phyloP scores from a whole-genome alignment of 2,329 filamentous ascomycete species.

The Pseudofabraea citricarpa region DNA sequence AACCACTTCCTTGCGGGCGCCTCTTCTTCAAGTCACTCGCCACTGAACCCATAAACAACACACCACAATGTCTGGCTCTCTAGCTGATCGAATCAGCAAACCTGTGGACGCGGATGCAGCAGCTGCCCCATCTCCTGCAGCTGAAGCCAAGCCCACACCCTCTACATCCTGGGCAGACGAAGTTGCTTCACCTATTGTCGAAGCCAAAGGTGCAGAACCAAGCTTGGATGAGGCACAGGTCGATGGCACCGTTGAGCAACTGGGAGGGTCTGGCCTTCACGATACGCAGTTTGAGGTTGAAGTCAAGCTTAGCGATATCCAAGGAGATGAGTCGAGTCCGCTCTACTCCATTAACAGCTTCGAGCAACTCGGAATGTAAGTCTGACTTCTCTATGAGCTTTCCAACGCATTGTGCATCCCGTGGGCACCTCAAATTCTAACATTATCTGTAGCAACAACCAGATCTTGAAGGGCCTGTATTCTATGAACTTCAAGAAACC shows the following conservation, averaged over 20 bases:
- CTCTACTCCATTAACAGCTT: conserved; percentile 82
- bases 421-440: too few species aligned
- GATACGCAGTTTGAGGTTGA: conserved; percentile 85
- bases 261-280: conserved; percentile 47
- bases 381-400: conserved; percentile 23
- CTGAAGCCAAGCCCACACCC: conserved; percentile 8
- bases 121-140: background rate
- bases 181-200: conserved; percentile 24
- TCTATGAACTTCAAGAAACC: conserved; percentile 88
- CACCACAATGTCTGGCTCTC: conserved; percentile 33
- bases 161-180: conserved; percentile 37
- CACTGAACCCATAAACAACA: too few species aligned
- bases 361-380: conserved; percentile 80
- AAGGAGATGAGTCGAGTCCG: conserved; percentile 80
- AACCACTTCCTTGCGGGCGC: too few species aligned
- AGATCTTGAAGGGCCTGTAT: conserved; percentile 72
- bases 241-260: conserved; percentile 39
- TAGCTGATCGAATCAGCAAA: conserved; percentile 43
- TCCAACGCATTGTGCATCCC: too few species aligned
- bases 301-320: conserved; percentile 85
- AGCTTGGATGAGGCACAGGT: conserved; percentile 26
- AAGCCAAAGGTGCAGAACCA: conserved; percentile 5
- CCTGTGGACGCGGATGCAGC: conserved; percentile 16
- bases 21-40: too few species aligned
- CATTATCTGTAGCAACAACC: conserved; percentile 37